Conservation (phyloP, 1,284 basidiomycete genomes). For the Marasmius oreades region DNA sequence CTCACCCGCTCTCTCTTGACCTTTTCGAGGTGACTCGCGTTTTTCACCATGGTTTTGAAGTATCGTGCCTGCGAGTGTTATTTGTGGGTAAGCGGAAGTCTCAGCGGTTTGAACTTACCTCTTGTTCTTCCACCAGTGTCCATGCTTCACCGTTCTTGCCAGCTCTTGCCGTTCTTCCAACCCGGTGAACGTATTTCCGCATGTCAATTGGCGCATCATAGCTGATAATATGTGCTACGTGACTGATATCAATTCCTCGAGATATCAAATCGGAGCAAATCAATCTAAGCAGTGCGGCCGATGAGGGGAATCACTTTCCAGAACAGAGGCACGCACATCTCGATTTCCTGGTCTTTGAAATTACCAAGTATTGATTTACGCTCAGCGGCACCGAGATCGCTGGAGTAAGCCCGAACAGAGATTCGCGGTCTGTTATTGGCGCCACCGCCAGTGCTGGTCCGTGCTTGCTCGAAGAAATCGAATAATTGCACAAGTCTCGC, state of each 20-base stretch:
- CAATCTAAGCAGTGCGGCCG: slow-evolving; percentile 46
- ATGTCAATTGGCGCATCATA: slow-evolving; percentile 97
- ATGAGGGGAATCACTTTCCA: neutral
- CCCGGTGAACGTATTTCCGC: slow-evolving; percentile 96
- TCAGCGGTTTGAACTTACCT: slow-evolving; percentile 44
- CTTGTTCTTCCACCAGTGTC: slow-evolving; percentile 95
- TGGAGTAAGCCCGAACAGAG: slow-evolving; percentile 76
- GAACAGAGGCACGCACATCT: slow-evolving; percentile 58
- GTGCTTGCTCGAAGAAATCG: slow-evolving; percentile 73
- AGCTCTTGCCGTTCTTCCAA: slow-evolving; percentile 92
- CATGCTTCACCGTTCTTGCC: slow-evolving; percentile 86
- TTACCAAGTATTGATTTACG: slow-evolving; percentile 75
- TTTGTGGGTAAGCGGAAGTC: slow-evolving; percentile 1
- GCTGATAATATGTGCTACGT: slow-evolving; percentile 88
- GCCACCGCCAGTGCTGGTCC: slow-evolving; percentile 18
- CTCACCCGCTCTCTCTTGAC: slow-evolving; percentile 73
- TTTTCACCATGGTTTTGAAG: slow-evolving; percentile 84
- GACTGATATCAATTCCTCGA: slow-evolving; percentile 93
- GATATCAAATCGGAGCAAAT: slow-evolving; percentile 96
- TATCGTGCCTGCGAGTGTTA: slow-evolving; percentile 63
- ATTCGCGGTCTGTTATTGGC: slow-evolving; percentile 27
- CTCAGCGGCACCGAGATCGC: slow-evolving; percentile 76
- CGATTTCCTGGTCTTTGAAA: slow-evolving; percentile 80
- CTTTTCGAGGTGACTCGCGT: slow-evolving; percentile 69
- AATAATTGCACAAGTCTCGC: slow-evolving; percentile 80